Evolutionary conservation across 116 monocot genomes (phyloP).

Genomic region (Iris pallida): DNA sequence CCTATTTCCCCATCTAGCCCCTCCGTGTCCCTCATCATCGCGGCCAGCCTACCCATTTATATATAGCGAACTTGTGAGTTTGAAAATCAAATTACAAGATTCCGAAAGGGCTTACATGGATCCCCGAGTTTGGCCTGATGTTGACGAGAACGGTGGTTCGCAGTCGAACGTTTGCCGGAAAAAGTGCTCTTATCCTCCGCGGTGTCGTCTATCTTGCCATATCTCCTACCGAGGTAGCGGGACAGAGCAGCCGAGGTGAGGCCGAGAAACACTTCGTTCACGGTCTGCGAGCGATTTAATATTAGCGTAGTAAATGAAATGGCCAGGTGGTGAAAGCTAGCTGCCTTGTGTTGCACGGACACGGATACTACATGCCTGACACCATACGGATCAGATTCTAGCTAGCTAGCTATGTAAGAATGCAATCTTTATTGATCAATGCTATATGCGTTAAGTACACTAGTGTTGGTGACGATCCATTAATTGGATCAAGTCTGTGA

Average conservation of each 20-base stretch:
- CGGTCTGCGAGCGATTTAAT: constrained; percentile 47
- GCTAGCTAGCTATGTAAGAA: too few relatives aligned
- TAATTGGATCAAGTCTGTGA: too few relatives aligned
- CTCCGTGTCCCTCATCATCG: constrained; percentile 31
- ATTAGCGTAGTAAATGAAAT: background rate
- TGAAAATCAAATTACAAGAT: background rate
- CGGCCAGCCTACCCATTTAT: constrained; percentile 32
- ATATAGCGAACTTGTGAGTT: background rate
- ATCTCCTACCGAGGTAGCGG: constrained; percentile 48
- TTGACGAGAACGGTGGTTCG: constrained; percentile 67
- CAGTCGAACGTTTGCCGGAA: constrained; percentile 30
- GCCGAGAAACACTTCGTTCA: constrained; percentile 79
- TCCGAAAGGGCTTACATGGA: constrained; percentile 39
- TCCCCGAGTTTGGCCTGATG: constrained; percentile 42
- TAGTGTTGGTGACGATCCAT: too few relatives aligned
- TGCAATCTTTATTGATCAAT: too few relatives aligned
- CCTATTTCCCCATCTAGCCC: constrained; percentile 43
- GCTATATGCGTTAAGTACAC: too few relatives aligned
- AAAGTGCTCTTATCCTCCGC: constrained; percentile 16
- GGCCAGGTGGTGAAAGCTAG: too few relatives aligned
- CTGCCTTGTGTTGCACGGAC: too few relatives aligned
- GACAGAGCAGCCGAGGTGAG: constrained; percentile 49
- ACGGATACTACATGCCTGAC: too few relatives aligned
- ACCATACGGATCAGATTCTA: too few relatives aligned
- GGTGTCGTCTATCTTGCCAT: constrained; percentile 7